These are phyloP conservation scores for Suillus decipiens DNA, from an alignment of 768 basidiomycete species.

Conservation along the genomic window DNA sequence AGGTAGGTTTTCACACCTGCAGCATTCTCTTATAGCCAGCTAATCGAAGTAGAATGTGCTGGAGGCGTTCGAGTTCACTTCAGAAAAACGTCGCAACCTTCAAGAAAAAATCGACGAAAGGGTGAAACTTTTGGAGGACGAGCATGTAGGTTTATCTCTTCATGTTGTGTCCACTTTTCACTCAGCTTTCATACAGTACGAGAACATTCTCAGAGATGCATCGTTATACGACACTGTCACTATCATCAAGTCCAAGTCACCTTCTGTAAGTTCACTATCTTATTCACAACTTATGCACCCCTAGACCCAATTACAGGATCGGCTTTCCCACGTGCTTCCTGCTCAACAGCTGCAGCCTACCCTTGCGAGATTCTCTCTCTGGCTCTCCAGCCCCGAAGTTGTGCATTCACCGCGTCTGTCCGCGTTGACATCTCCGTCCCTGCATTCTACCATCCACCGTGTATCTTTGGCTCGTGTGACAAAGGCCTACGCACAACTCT, in stretches of 20 bases:
- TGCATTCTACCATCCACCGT: slow-evolving; percentile 75
- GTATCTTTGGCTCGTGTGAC: slow-evolving; percentile 70
- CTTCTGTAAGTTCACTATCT: slow-evolving; percentile 18
- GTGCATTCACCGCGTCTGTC: slow-evolving; percentile 80
- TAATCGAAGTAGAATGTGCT: slow-evolving; percentile 53
- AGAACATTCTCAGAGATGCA: slow-evolving; percentile 29
- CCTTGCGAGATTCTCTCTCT: slow-evolving; percentile 73
- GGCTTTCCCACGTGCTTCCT: slow-evolving; percentile 71
- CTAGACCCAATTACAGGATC: slow-evolving; percentile 45
- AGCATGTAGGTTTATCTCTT: slow-evolving; percentile 65
- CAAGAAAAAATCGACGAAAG: slow-evolving; percentile 61
- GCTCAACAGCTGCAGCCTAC: slow-evolving; percentile 64
- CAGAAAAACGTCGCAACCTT: slow-evolving; percentile 56
- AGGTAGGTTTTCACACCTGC: slow-evolving; percentile 48
- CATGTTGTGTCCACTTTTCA: background rate
- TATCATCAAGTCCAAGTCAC: slow-evolving; percentile 25
- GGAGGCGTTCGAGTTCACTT: slow-evolving; percentile 69
- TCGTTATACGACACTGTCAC: slow-evolving; percentile 28
- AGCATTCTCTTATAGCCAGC: background rate
- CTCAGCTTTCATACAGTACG: slow-evolving; percentile 14
- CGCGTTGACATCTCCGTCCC: slow-evolving; percentile 63
- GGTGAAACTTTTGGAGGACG: slow-evolving; percentile 66
- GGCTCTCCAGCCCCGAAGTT: slow-evolving; percentile 83
- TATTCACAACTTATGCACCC: background rate
- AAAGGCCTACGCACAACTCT: slow-evolving; percentile 68